Base-by-base conservation (phyloP, 805 yeast species). In the Ogataea pini region DNA sequence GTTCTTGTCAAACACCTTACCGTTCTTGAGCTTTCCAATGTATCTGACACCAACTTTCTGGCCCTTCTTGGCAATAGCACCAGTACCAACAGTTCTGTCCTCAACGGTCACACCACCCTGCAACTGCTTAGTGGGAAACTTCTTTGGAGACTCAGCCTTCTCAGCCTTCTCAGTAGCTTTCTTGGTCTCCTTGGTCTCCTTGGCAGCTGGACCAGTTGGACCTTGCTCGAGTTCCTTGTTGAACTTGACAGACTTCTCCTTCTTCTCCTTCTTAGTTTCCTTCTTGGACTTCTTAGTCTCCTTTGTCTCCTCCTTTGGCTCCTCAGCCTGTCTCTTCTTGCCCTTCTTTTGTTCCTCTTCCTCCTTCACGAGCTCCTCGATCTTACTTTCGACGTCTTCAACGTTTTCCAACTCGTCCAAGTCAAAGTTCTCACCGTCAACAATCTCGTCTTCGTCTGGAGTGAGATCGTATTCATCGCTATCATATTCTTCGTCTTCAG, bases 1-100 rank as follows among this genome's bases (percentile, higher is more conserved):
- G 83, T 94, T 94, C 72, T 92, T 91, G 80, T 94, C 99, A 59
- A 94, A 94, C 42, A 88, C 90, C 70, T 89, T 89, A 61, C 98
- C 99, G 75, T 91, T 90, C 76, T 87, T 86, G 71, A 94, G 83
- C 78, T 94, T 95, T 69, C 99, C 99, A 61, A 94, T 87, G 82
- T 94, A 94, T 78, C 99, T 84, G 72, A 94, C 91, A 68, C 96
- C 95, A 57, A 94, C 96, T 69, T 80, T 89, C 75, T 87, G 80
- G 52, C 96, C 96, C 61, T 79, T 76, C 77, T 90, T 91, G 67
- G 96, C 96, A 55, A 77, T 76, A 61, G 89, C 83, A 53, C 99
- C 99, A 50, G 82, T 80, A 64, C 99, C 99, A 50, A 77, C 70
- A 53, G 85, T 83, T 72, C 96, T 86, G 77, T 94, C 99, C 78